Conservation (phyloP, 495 filamentous ascomycete species). For the Astrothelium subdiscretum region DNA sequence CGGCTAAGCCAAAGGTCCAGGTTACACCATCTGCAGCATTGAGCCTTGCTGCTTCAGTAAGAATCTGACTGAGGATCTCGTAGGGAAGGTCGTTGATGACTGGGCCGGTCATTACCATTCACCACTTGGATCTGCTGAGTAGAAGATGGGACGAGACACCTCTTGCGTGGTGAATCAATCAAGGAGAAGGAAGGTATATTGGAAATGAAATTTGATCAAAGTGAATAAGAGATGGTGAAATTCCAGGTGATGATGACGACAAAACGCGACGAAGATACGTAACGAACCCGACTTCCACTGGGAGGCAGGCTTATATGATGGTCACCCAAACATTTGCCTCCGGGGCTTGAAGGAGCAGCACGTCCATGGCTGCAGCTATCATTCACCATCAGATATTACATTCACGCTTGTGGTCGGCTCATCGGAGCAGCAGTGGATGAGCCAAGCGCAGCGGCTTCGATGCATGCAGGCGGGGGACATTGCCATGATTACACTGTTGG, state of each 20-base stretch:
- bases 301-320: background rate
- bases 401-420: background rate
- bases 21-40: slow-evolving; percentile 31
- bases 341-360: background rate
- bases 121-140: background rate
- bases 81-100: slow-evolving; percentile 36
- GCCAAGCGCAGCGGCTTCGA: background rate
- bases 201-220: too few relatives aligned
- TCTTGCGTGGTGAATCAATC: too few relatives aligned
- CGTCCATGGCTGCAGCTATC: background rate
- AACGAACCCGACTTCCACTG: background rate
- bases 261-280: background rate
- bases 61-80: slow-evolving; percentile 41
- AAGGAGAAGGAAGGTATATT: too few relatives aligned
- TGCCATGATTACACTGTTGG: background rate
- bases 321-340: background rate
- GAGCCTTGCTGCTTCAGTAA: slow-evolving; percentile 33
- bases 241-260: background rate
- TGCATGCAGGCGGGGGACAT: background rate
- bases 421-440: background rate
- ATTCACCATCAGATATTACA: background rate
- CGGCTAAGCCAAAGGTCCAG: slow-evolving; percentile 41
- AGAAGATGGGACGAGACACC: too few relatives aligned
- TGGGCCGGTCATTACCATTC: background rate
- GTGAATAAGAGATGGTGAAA: background rate